Conservation (phyloP, 73 alveolate species). For the Blepharisma japonicum region DNA sequence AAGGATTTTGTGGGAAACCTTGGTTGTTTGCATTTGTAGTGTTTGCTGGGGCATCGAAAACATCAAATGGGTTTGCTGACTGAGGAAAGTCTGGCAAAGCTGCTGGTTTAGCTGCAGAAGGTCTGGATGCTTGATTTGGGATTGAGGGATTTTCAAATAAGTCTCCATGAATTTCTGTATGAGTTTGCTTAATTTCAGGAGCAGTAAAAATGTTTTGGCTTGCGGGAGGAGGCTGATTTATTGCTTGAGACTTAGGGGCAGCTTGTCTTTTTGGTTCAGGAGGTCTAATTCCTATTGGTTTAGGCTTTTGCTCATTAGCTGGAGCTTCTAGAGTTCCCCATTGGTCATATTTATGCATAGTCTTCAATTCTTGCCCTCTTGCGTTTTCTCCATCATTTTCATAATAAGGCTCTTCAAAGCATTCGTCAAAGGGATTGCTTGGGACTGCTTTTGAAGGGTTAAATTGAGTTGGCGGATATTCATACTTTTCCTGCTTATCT, state of each 20-base stretch:
- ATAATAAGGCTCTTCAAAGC: not conserved
- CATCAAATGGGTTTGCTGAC: slow-evolving; percentile 3
- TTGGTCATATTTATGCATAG: too few species aligned
- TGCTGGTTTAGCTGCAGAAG: not conserved
- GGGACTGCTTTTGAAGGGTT: too few species aligned
- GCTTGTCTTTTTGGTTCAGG: too few species aligned
- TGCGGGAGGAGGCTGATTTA: not conserved
- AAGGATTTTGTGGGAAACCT: too few species aligned
- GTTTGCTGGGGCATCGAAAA: too few species aligned
- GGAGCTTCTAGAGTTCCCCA: not conserved
- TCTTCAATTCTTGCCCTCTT: not conserved
- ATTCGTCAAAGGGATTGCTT: slow-evolving; percentile 17
- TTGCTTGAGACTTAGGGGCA: too few species aligned
- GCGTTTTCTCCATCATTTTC: not conserved
- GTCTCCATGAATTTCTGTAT: slow-evolving; percentile 6
- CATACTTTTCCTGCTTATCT: too few species aligned
- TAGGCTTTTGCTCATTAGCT: not conserved
- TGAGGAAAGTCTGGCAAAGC: slow-evolving; percentile 4
- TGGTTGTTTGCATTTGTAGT: too few species aligned
- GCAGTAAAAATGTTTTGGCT: slow-evolving; percentile 3
- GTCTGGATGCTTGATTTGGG: not conserved
- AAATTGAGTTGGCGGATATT: too few species aligned
- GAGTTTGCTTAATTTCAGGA: slow-evolving; percentile 1
- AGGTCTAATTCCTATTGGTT: slow-evolving; percentile 9
- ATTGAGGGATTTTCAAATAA: slow-evolving; percentile 19